A percentile compares a stretch with the other conserved stretches of the same genome.
Evolutionary conservation across 192 early-diverging fungal species (phyloP).

Genomic region (Chytriomyces hyalinus): DNA sequence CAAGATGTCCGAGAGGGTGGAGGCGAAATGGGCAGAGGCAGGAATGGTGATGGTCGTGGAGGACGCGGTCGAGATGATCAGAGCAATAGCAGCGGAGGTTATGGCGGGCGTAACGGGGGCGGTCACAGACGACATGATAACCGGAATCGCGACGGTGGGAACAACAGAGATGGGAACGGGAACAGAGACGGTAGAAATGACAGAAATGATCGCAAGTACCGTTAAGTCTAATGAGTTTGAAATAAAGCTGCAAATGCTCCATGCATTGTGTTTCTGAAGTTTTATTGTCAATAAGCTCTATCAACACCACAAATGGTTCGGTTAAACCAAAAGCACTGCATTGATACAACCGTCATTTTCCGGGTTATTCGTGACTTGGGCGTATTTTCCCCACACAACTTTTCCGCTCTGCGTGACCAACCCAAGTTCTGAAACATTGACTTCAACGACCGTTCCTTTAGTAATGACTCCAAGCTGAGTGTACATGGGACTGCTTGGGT

Average conservation of each 20-base stretch:
- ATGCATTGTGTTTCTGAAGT: not conserved
- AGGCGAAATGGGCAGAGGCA: not conserved
- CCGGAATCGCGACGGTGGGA: not conserved
- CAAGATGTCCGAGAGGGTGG: not conserved
- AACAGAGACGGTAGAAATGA: not conserved
- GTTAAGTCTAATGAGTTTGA: not conserved
- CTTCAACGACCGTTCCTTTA: slow-evolving; percentile 97
- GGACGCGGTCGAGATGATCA: not conserved
- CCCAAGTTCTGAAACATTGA: slow-evolving; percentile 93
- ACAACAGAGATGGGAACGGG: not conserved
- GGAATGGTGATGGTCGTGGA: slow-evolving; percentile 4
- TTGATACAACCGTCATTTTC: slow-evolving; percentile 88
- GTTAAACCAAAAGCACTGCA: slow-evolving; percentile 17
- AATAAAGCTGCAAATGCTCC: not conserved
- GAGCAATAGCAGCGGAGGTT: not conserved
- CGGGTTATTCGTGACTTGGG: slow-evolving; percentile 94
- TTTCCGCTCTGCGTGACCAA: slow-evolving; percentile 96
- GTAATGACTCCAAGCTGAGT: slow-evolving; percentile 97
- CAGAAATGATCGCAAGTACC: not conserved
- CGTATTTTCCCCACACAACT: slow-evolving; percentile 92
- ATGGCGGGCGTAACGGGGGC: not conserved
- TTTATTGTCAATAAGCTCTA: not conserved
- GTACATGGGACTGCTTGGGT: slow-evolving; percentile 93
- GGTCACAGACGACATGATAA: not conserved
- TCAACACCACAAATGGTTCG: not conserved